Percentiles rank a stretch among this genome's conserved stretches.
Conservation (phyloP, 192 early-diverging fungal genomes). For the Backusella liffmaniae region DNA sequence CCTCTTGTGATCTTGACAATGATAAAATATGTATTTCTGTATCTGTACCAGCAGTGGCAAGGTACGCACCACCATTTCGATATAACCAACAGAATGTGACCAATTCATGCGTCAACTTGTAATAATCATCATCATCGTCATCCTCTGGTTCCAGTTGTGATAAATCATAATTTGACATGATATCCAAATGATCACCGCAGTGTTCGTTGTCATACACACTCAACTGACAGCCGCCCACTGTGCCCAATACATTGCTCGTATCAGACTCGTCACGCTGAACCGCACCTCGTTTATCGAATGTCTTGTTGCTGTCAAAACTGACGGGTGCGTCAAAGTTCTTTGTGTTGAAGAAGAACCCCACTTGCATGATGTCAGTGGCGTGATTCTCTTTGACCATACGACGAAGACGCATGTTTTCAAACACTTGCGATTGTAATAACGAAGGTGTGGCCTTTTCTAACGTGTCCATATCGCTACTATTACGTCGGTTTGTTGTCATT, state of each 20-base stretch:
- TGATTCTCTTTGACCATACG: constrained; percentile 93
- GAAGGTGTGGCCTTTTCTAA: not conserved
- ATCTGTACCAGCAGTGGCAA: constrained; percentile 69
- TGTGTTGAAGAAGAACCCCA: constrained; percentile 74
- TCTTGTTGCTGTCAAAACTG: constrained; percentile 54
- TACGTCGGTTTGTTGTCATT: not conserved
- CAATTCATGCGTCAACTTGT: constrained; percentile 38
- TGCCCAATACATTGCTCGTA: constrained; percentile 74
- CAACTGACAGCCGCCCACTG: constrained; percentile 67
- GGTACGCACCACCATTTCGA: constrained; percentile 61
- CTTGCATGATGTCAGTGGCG: constrained; percentile 66
- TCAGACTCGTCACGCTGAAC: constrained; percentile 63
- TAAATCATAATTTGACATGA: constrained; percentile 87
- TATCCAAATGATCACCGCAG: constrained; percentile 89
- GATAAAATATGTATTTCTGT: constrained; percentile 68
- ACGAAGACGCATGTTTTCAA: constrained; percentile 74
- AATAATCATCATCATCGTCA: not conserved
- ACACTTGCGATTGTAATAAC: constrained; percentile 39
- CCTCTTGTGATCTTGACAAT: constrained; percentile 68
- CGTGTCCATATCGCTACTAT: not conserved
- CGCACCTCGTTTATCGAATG: constrained; percentile 70
- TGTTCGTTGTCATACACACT: constrained; percentile 94
- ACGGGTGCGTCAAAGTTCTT: constrained; percentile 51
- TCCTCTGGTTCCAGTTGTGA: constrained; percentile 36
- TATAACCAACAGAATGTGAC: constrained; percentile 75